A percentile compares a stretch with the other conserved stretches of the same genome.
phyloP scores from a whole-genome alignment of 257 asterid species.

The Solanum neorickii region DNA sequence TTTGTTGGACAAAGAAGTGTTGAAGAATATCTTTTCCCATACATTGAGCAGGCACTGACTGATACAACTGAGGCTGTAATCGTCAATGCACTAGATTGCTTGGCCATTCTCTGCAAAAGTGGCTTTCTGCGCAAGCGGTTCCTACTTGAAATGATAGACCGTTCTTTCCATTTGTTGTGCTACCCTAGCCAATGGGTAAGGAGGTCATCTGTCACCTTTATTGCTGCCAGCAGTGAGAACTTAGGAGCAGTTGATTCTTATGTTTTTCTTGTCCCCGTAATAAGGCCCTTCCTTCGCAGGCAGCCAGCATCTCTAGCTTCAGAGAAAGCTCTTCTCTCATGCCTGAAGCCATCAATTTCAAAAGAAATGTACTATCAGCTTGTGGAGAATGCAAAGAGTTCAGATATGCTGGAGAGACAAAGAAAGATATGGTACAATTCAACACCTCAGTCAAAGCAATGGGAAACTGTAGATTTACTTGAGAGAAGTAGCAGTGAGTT shows the following conservation, averaged over 20 bases:
- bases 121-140: constrained; percentile 73
- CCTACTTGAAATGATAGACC: constrained; percentile 91
- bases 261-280: constrained; percentile 87
- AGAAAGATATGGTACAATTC: constrained; percentile 92
- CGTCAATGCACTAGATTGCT: constrained; percentile 90
- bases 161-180: constrained; percentile 74
- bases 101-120: constrained; percentile 84
- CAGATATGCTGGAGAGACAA: constrained; percentile 97
- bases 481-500: constrained; percentile 64
- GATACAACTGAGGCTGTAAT: constrained; percentile 79
- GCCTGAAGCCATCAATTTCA: constrained; percentile 81
- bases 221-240: constrained; percentile 84
- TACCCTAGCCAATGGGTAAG: constrained; percentile 96
- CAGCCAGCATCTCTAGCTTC: constrained; percentile 95
- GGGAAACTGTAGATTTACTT: constrained; percentile 56
- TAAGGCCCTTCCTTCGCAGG: constrained; percentile 82
- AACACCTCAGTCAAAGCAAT: constrained; percentile 60
- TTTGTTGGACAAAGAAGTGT: constrained; percentile 97
- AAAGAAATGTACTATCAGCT: constrained; percentile 65
- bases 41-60: constrained; percentile 92
- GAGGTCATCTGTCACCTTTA: constrained; percentile 66
- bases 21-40: constrained; percentile 95
- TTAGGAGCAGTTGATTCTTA: constrained; percentile 96
- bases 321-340: constrained; percentile 67
- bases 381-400: constrained; percentile 73